Evolutionary conservation across 2,329 filamentous ascomycete species (phyloP).

Genomic region (Pleochaeta shiraiana): DNA sequence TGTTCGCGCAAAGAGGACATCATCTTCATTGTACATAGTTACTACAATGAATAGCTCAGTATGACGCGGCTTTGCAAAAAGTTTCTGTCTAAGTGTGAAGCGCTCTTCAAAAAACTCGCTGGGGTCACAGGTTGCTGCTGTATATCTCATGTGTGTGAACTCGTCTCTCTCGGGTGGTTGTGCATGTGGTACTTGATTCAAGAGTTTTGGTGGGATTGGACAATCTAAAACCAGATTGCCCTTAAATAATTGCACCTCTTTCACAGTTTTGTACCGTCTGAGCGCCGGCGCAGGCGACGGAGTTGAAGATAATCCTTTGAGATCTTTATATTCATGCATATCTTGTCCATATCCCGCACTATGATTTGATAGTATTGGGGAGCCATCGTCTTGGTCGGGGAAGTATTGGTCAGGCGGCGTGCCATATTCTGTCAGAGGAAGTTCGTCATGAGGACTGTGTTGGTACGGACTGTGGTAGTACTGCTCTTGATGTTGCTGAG

Average conservation of each 20-base stretch:
- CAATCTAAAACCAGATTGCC: constrained; percentile 96
- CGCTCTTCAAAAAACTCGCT: constrained; percentile 70
- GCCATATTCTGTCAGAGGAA: constrained; percentile 12
- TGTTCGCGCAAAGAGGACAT: constrained; percentile 83
- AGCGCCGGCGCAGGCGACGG: constrained; percentile 36
- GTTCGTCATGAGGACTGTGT: constrained; percentile 23
- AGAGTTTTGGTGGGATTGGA: constrained; percentile 69
- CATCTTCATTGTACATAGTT: constrained; percentile 99
- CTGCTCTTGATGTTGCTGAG: constrained; percentile 67
- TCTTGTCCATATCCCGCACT: constrained; percentile 33
- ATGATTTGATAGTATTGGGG: constrained; percentile 47
- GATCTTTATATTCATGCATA: constrained; percentile 24
- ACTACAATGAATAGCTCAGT: constrained; percentile 93
- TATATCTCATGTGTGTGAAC: constrained; percentile 81
- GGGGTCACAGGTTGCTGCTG: constrained; percentile 86
- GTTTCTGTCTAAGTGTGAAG: constrained; percentile 74
- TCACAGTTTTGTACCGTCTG: constrained; percentile 93
- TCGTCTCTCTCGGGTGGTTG: constrained; percentile 58
- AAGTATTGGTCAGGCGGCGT: constrained; percentile 12
- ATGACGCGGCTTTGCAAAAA: constrained; percentile 81
- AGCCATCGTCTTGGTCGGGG: constrained; percentile 39
- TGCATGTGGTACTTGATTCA: constrained; percentile 29
- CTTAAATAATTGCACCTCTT: constrained; percentile 92
- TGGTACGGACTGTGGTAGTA: constrained; percentile 75
- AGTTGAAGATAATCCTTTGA: constrained; percentile 20